Evolutionary conservation across 495 filamentous ascomycete genomes (phyloP).

Genomic region (Pseudoneurospora amorphoporcata): DNA sequence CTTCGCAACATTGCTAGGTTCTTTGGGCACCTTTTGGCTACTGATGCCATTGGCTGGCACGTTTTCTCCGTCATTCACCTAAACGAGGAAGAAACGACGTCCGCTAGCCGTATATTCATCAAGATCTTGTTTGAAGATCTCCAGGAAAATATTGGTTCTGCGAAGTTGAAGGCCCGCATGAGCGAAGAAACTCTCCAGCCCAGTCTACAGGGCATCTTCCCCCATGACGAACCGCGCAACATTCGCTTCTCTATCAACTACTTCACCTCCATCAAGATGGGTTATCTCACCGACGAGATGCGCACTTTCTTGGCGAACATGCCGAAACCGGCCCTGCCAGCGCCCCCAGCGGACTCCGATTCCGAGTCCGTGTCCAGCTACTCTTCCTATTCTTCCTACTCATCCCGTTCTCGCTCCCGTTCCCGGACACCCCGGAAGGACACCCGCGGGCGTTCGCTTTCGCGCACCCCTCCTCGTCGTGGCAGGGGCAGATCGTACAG

Average conservation of each 20-base stretch:
- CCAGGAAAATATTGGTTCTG: constrained; percentile 73
- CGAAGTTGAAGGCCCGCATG: constrained; percentile 62
- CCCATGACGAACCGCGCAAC: constrained; percentile 74
- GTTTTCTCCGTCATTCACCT: constrained; percentile 73
- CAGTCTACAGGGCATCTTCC: constrained; percentile 81
- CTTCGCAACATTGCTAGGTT: constrained; percentile 91
- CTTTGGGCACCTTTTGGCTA: constrained; percentile 82
- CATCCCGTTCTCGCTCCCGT: constrained; percentile 33
- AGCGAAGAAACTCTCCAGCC: constrained; percentile 68
- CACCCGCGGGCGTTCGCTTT: constrained; percentile 19
- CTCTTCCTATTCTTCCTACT: constrained; percentile 53
- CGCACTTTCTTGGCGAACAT: constrained; percentile 77
- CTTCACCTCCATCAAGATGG: constrained; percentile 96
- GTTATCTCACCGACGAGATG: constrained; percentile 90
- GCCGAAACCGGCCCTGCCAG: constrained; percentile 63
- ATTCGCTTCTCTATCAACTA: constrained; percentile 98
- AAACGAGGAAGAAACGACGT: constrained; percentile 95
- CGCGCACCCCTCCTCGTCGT: constrained; percentile 31
- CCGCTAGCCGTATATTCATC: constrained; percentile 91
- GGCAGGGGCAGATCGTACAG: constrained; percentile 27
- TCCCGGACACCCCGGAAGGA: constrained; percentile 26
- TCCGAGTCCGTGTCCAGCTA: constrained; percentile 57
- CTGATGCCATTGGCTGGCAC: constrained; percentile 87
- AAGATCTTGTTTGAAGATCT: constrained; percentile 96
- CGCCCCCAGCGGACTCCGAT: constrained; percentile 51